phyloP scores from a whole-genome alignment of 2,329 filamentous ascomycete genomes.

The Xylaria arbuscula region DNA sequence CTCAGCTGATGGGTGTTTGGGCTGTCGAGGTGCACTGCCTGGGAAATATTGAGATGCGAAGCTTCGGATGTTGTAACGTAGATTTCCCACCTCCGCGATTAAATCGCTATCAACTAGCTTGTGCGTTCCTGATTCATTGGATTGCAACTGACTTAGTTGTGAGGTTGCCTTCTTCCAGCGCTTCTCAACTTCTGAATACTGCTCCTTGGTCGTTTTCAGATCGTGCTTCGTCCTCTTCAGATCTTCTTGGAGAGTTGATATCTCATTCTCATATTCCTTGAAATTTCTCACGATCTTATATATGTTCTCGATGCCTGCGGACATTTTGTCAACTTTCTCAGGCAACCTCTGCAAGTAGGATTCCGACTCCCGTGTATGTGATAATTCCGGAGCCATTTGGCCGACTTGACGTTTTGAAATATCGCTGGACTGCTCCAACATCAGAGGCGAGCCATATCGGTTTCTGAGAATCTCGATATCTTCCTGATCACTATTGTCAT shows the following conservation, averaged over 20 bases:
- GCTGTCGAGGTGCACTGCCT: not conserved
- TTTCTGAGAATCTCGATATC: too few species aligned
- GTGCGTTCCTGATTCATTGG: not conserved
- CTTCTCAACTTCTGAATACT: not conserved
- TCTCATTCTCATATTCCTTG: not conserved
- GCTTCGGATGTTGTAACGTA: slow-evolving; percentile 1
- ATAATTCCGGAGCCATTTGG: not conserved
- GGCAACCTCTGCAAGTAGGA: not conserved
- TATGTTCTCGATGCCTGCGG: not conserved
- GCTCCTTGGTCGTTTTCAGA: not conserved
- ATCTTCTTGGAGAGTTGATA: not conserved
- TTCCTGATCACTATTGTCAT: not conserved
- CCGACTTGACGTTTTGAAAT: not conserved
- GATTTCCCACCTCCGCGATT: not conserved
- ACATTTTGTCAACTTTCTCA: not conserved
- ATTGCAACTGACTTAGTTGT: not conserved
- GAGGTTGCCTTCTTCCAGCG: slow-evolving; percentile 3
- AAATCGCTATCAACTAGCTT: slow-evolving; percentile 10
- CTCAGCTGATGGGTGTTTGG: not conserved
- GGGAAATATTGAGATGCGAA: slow-evolving; percentile 8
- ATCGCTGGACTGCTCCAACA: not conserved
- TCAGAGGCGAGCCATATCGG: too few species aligned
- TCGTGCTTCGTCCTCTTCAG: not conserved
- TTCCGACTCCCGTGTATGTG: not conserved
- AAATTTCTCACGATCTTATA: not conserved